These are phyloP conservation scores for Wallacemonas sp. DNA, from an alignment of 208 protist species.

Conservation along the genomic window DNA sequence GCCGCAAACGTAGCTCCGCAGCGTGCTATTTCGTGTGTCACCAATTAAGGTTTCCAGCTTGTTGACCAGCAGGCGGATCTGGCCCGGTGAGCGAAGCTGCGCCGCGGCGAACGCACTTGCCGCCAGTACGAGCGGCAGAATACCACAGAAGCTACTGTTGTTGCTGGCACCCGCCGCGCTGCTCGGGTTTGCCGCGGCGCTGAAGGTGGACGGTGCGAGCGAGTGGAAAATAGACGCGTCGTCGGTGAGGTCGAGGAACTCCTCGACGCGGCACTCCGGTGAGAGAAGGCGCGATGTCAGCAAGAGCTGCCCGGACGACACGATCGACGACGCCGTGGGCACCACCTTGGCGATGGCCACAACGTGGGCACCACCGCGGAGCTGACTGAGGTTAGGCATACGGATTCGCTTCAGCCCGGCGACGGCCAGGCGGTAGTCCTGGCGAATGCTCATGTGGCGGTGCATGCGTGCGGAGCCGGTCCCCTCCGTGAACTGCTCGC, in stretches of 20 bases:
- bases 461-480: conserved; percentile 37
- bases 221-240: conserved; percentile 23
- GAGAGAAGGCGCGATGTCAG: conserved; percentile 56
- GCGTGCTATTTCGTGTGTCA: conserved; percentile 40
- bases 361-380: background rate
- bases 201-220: conserved; percentile 19
- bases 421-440: conserved; percentile 48
- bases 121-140: conserved; percentile 22
- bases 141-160: background rate
- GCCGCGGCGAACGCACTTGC: conserved; percentile 11
- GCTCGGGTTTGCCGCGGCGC: conserved; percentile 15
- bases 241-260: conserved; percentile 64
- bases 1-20: conserved; percentile 51
- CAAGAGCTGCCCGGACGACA: conserved; percentile 67
- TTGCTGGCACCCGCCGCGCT: background rate
- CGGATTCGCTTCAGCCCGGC: conserved; percentile 30
- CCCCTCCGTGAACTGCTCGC: conserved; percentile 40
- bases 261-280: conserved; percentile 49
- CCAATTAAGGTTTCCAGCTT: conserved; percentile 61
- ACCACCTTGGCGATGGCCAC: conserved; percentile 15
- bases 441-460: conserved; percentile 35
- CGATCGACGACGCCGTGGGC: conserved; percentile 19
- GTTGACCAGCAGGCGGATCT: conserved; percentile 38
- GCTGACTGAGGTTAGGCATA: background rate
- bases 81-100: conserved; percentile 12